Conservation (phyloP, 1,284 basidiomycete species). For the Sutorius eximius region DNA sequence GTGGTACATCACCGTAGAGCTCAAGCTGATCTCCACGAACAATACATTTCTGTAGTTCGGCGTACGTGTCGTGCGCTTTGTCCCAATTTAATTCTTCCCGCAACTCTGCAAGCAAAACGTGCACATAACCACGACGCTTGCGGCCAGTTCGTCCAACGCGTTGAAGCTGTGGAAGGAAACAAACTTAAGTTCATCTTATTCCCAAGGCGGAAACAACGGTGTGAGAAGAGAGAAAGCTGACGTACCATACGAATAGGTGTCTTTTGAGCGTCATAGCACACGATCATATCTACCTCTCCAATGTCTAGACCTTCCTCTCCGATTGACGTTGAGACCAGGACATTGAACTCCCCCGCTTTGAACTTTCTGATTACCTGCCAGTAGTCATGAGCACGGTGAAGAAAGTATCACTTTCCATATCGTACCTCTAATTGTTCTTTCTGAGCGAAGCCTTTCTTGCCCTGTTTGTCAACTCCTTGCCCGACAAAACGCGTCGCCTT, state of each 20-base stretch:
- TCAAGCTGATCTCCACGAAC: constrained; percentile 85
- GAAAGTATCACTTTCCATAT: background rate
- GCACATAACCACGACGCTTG: constrained; percentile 87
- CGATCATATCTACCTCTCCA: constrained; percentile 95
- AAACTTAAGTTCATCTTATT: constrained; percentile 1
- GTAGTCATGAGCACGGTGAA: constrained; percentile 7
- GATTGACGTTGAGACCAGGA: constrained; percentile 94
- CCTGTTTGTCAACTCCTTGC: constrained; percentile 83
- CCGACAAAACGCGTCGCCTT: constrained; percentile 87
- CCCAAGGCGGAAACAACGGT: background rate
- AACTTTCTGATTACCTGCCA: constrained; percentile 79
- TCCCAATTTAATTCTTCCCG: constrained; percentile 93
- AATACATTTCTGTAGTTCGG: constrained; percentile 88
- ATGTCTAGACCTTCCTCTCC: constrained; percentile 99
- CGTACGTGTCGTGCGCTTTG: constrained; percentile 86
- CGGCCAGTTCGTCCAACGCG: constrained; percentile 95
- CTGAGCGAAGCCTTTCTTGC: constrained; percentile 87
- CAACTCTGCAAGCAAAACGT: constrained; percentile 89
- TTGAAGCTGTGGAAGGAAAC: constrained; percentile 68
- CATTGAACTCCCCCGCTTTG: constrained; percentile 86
- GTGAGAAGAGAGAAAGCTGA: constrained; percentile 1
- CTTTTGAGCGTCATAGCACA: constrained; percentile 97
- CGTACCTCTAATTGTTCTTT: constrained; percentile 85
- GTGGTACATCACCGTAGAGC: constrained; percentile 88
- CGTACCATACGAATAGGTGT: constrained; percentile 94